phyloP scores from a whole-genome alignment of 805 yeast species.

The Hanseniaspora vineae region DNA sequence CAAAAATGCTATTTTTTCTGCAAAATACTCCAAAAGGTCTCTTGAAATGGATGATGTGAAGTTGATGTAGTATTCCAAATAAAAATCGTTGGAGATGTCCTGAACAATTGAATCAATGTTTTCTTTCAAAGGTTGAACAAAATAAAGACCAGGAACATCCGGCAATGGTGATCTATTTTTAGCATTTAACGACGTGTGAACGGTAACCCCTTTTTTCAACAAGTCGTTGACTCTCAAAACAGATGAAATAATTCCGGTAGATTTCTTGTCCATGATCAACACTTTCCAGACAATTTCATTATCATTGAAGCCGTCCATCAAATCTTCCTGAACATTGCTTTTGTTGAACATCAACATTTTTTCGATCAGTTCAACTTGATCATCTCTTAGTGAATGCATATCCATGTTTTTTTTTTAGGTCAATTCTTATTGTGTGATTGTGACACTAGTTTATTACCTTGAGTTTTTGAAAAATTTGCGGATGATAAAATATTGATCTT shows the following conservation, averaged over 20 bases:
- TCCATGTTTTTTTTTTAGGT: conserved; percentile 8
- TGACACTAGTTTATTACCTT: too few species aligned
- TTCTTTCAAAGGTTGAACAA: conserved; percentile 73
- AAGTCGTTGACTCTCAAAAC: conserved; percentile 88
- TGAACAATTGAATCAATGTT: conserved; percentile 57
- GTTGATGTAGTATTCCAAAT: conserved; percentile 70
- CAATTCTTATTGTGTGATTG: neutral
- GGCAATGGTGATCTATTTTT: conserved; percentile 72
- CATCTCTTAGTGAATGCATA: conserved; percentile 1
- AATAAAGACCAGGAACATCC: conserved; percentile 90
- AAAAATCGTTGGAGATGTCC: conserved; percentile 64
- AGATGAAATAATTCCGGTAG: conserved; percentile 79
- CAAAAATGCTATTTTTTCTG: conserved; percentile 60
- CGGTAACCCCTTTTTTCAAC: conserved; percentile 80
- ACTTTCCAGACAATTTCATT: conserved; percentile 86
- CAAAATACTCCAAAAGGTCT: conserved; percentile 75
- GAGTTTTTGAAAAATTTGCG: too few species aligned
- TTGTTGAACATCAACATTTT: conserved; percentile 77
- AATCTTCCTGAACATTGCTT: conserved; percentile 37
- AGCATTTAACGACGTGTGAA: conserved; percentile 56
- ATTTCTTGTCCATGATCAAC: conserved; percentile 63
- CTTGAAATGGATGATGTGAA: conserved; percentile 74
- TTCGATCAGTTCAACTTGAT: conserved; percentile 31
- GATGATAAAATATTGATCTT: too few species aligned
- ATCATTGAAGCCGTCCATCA: conserved; percentile 40